Conservation (phyloP, 805 yeast genomes). For the Candida maesae region DNA sequence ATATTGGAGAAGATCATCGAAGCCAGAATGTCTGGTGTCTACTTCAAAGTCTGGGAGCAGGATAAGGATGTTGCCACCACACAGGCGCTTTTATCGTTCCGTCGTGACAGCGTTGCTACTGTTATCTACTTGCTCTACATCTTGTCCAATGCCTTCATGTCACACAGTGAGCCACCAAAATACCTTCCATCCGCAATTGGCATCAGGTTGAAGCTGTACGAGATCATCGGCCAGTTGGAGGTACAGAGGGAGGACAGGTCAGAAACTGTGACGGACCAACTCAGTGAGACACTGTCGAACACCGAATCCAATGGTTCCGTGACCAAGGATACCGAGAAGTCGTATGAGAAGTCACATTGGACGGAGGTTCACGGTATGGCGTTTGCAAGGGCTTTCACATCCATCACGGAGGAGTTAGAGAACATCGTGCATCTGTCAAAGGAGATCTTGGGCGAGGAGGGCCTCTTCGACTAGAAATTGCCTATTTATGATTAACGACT, state of each 20-base stretch:
- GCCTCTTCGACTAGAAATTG: conserved; percentile 13
- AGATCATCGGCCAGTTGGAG: conserved; percentile 34
- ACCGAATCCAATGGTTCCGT: conserved; percentile 4
- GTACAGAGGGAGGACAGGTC: conserved; percentile 3
- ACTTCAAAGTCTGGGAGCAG: conserved; percentile 42
- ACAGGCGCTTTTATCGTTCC: conserved; percentile 35
- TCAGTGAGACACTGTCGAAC: conserved; percentile 11
- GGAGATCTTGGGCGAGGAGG: conserved; percentile 43
- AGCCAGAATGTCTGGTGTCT: conserved; percentile 45
- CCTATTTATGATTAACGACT: too few relatives aligned
- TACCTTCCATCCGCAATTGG: conserved; percentile 43
- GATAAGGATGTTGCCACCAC: conserved; percentile 37
- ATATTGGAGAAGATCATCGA: conserved; percentile 42
- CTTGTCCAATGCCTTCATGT: conserved; percentile 39
- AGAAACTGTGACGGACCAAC: conserved; percentile 8
- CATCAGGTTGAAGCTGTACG: conserved; percentile 40
- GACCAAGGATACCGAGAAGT: conserved; percentile 1
- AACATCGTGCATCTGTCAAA: conserved; percentile 35
- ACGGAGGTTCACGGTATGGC: conserved; percentile 46
- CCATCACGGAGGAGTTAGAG: conserved; percentile 41
- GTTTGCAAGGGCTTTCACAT: conserved; percentile 44
- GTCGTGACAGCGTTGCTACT: conserved; percentile 47
- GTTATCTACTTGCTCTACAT: conserved; percentile 41
- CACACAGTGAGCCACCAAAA: conserved; percentile 36
- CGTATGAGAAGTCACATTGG: conserved; percentile 36